These are phyloP conservation scores for Candida sp. DNA, from an alignment of 1,139 yeast species.

Conservation along the genomic window DNA sequence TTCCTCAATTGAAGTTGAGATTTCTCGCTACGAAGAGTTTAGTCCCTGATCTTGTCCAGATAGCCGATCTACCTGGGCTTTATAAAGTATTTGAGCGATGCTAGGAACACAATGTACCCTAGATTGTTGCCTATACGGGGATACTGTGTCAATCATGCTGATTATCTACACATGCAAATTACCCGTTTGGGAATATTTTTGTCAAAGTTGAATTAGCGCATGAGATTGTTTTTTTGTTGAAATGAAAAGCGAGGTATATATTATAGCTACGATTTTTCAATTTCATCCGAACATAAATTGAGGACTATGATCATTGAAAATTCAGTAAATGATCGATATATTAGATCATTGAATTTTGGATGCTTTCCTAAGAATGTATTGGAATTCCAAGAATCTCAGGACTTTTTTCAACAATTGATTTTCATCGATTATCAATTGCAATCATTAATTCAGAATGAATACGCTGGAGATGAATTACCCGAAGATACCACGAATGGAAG, in stretches of 20 bases:
- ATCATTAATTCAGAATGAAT: constrained; percentile 29
- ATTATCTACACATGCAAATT: neutral
- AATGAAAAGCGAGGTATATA: neutral
- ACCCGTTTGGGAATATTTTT: neutral
- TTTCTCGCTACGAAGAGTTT: constrained; percentile 63
- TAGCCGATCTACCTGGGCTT: constrained; percentile 89
- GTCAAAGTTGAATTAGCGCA: neutral
- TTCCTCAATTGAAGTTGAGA: constrained; percentile 63
- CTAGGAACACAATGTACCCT: constrained; percentile 17
- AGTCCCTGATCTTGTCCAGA: constrained; percentile 61
- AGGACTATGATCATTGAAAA: constrained; percentile 20
- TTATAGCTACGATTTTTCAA: neutral
- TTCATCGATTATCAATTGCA: constrained; percentile 42
- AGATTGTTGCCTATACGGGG: neutral
- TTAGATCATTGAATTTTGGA: constrained; percentile 32
- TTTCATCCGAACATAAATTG: neutral
- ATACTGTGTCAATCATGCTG: neutral
- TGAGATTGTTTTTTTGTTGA: neutral
- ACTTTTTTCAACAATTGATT: constrained; percentile 32
- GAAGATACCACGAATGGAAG: constrained; percentile 14
- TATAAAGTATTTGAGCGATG: constrained; percentile 94
- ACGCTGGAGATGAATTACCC: constrained; percentile 22
- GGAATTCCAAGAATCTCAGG: constrained; percentile 32
- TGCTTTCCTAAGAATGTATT: constrained; percentile 36
- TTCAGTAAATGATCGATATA: constrained; percentile 19